Percentiles rank a stretch among this genome's conserved stretches.
Conservation (phyloP, 495 filamentous ascomycete species). For the Darksidea phi region DNA sequence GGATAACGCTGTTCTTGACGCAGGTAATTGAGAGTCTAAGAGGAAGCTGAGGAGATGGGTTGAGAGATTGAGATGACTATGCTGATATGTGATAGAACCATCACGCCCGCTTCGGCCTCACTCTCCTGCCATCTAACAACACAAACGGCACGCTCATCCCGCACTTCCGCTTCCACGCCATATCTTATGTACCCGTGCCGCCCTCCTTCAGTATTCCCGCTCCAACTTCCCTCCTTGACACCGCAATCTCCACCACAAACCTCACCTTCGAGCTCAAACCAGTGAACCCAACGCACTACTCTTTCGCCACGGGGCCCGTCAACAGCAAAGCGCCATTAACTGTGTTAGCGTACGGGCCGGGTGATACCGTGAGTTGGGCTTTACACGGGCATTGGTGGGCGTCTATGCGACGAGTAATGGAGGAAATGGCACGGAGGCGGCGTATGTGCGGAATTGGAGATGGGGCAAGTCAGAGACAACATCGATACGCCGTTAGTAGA, state of each 20-base stretch:
- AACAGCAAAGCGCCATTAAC: slow-evolving; percentile 36
- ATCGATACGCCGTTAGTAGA: too few species aligned
- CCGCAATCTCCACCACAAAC: background rate
- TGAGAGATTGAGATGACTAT: too few species aligned
- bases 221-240: slow-evolving; percentile 44
- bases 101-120: slow-evolving; percentile 53
- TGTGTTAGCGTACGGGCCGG: slow-evolving; percentile 45
- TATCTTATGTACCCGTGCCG: slow-evolving; percentile 22
- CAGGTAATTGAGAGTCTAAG: too few species aligned
- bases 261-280: slow-evolving; percentile 50
- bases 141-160: slow-evolving; percentile 15
- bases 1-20: slow-evolving; percentile 49
- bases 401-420: slow-evolving; percentile 56
- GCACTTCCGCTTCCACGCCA: slow-evolving; percentile 32
- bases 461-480: slow-evolving; percentile 45
- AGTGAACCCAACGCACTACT: slow-evolving; percentile 49
- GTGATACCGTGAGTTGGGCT: slow-evolving; percentile 50
- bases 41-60: too few species aligned
- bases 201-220: slow-evolving; percentile 44
- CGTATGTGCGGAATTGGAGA: slow-evolving; percentile 50
- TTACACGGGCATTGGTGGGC: slow-evolving; percentile 52
- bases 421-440: slow-evolving; percentile 43
- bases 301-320: slow-evolving; percentile 47
- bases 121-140: slow-evolving; percentile 23
- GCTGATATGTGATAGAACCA: slow-evolving; percentile 48